Base-by-base conservation (phyloP, 108 stramenopile genomes). In the Aurantiochytrium sp. region DNA sequence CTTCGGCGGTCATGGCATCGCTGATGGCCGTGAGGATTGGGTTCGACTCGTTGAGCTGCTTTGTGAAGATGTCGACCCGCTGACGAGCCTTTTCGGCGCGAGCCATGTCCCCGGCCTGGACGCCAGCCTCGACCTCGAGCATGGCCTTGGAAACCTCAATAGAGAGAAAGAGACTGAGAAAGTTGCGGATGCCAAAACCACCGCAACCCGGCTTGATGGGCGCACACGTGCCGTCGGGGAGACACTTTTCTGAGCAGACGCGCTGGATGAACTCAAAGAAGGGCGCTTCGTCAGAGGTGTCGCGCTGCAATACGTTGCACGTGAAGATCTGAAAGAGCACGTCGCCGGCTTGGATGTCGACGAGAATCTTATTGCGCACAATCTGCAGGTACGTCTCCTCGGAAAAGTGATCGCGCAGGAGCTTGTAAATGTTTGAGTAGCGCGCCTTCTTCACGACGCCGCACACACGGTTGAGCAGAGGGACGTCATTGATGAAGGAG, bases 221-320 rank as follows among this genome's bases (percentile, higher is more conserved):
- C 49, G 51, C 76, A 23, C 76, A 83, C 51, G 76, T 25, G 45
- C 76, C 76, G 28, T 83, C 76, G 21, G 96, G 87, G 23, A 14
- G 23, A 5, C 16, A 43, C 25, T 49, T 29, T 51, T 90, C 73
- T 51, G 88, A 88, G 91, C 97, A 97, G 2, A 96, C 97, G 45
- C 97, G 90, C 72, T 97, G 96, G 45, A 97, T 97, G 88, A 96
- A 96, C 90, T 97, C 97, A 58, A 96, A 92, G 90, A 97, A 97
- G 5, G 97, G 97, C 4, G 96, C 95, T 87, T 96, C 97, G 25
- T 96, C 96, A 16, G 92, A 93, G 25, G 90, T 58, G 4, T 93
- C 89, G 51, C 94, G 87, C 87, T 96, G 96, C 0, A 97, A 90
- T 28, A 97, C 94, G 58, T 96, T 96, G 58, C 91, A 91, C 0